These are phyloP conservation scores for Psilocybe cyanescens DNA, from an alignment of 768 basidiomycete genomes.

Conservation along the genomic window DNA sequence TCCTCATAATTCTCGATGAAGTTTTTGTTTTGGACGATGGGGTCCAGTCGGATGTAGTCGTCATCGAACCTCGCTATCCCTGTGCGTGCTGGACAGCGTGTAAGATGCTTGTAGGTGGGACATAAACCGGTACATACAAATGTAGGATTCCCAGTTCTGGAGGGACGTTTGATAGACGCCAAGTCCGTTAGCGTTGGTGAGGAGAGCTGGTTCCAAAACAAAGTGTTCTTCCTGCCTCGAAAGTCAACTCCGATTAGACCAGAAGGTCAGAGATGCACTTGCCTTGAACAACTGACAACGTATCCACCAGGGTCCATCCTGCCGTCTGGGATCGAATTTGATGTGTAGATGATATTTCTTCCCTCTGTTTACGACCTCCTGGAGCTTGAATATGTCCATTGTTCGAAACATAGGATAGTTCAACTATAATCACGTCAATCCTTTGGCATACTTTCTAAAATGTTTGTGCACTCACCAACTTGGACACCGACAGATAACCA, in stretches of 20 bases:
- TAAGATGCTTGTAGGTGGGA: background rate
- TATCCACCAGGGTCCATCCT: constrained; percentile 24
- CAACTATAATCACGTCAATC: constrained; percentile 10
- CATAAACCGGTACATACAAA: constrained; percentile 13
- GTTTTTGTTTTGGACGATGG: constrained; percentile 13
- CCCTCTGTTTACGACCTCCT: constrained; percentile 18
- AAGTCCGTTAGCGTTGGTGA: constrained; percentile 1
- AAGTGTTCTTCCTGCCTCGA: constrained; percentile 17
- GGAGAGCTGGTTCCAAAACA: constrained; percentile 15
- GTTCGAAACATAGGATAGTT: constrained; percentile 23
- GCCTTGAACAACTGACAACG: constrained; percentile 22
- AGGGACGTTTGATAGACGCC: constrained; percentile 22
- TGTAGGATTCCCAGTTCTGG: constrained; percentile 19
- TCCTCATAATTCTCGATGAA: constrained; percentile 19
- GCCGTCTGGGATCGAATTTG: constrained; percentile 16
- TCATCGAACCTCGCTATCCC: constrained; percentile 22
- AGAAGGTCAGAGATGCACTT: background rate
- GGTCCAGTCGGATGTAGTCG: constrained; percentile 24
- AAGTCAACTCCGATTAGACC: background rate
- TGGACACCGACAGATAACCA: constrained; percentile 18
- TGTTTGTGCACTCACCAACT: constrained; percentile 6
- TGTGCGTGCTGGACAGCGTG: constrained; percentile 16
- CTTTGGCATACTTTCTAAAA: background rate
- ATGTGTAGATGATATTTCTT: constrained; percentile 18
- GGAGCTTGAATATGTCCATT: constrained; percentile 19